Conservation (phyloP, 2,329 filamentous ascomycete genomes). For the Talaromyces pinophilus region DNA sequence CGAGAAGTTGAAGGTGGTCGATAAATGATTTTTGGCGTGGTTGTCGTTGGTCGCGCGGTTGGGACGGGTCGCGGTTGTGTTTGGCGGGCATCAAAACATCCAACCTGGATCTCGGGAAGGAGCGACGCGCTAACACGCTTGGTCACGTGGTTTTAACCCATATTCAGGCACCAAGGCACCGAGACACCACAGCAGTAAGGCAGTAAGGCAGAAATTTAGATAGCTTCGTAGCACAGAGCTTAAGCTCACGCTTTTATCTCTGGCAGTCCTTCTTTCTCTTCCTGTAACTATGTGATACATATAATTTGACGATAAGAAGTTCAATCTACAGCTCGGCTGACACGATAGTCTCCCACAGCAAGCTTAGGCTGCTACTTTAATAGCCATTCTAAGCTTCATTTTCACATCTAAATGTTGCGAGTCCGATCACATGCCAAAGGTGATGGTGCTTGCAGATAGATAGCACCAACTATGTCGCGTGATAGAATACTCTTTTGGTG, state of each 20-base stretch:
- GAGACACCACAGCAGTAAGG: neutral
- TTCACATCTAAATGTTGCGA: neutral
- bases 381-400: neutral
- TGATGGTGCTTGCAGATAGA: neutral
- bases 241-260: neutral
- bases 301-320: neutral
- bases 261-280: neutral
- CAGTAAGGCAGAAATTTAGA: neutral
- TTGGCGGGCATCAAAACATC: conserved; percentile 23
- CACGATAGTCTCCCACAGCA: neutral
- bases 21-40: neutral
- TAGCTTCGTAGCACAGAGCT: neutral
- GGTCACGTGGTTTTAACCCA: conserved; percentile 26
- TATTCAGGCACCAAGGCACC: conserved; percentile 10
- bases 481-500: neutral
- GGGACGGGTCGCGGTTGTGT: conserved; percentile 15
- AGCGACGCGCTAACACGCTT: conserved; percentile 22
- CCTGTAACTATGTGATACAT: neutral
- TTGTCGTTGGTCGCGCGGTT: neutral
- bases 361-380: neutral
- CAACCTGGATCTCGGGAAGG: conserved; percentile 5
- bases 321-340: neutral
- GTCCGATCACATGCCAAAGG: conserved; percentile 4
- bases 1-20: neutral
- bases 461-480: neutral